Evolutionary conservation across 2,329 filamentous ascomycete genomes (phyloP), one percentile per base, ranked within the genome.

Genomic region (Byssothecium circinans): DNA sequence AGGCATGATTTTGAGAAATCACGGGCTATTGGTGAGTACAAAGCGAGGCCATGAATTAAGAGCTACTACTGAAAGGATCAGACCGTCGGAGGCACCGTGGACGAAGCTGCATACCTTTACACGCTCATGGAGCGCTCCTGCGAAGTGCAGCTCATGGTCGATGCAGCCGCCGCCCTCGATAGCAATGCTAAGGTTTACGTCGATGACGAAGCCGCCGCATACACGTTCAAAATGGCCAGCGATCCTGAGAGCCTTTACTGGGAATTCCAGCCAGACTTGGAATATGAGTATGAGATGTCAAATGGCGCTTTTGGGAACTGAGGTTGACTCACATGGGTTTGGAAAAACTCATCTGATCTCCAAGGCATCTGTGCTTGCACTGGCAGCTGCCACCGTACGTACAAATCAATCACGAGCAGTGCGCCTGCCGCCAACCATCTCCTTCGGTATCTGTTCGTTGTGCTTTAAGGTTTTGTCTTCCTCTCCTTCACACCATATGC

Each of bases 21-120:
- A 90, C 68, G 87, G 87, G 0, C 71, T 91, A 29, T 69, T 90
- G 41, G 67, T 68, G 49, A 27, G 59, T 45, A 27, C n/a, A 18
- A 8, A 20, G 12, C 20, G 17, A 20, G 4, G 12, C 8, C 8
- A 25, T 2, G 10, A 33, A 20, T 22, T 30, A 8, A 4, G n/a
- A 22, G 8, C 33, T 10, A 22, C 39, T 8, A 29, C 30, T 61
- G 19, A 61, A 27, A 8, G 3, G 4, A 7, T 15, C 5, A 70
- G 67, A 88, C 85, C 0, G 86, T 88, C 0, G 87, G 87, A 3
- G 61, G 68, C 6, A 90, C 87, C 0, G 86, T 90, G 2, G 87
- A 90, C 62, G 87, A 90, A 68, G 87, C 87, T 1, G 83, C 83
- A 0, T 90, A 85, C 66, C 67, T 89, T 42, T 87, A 88, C 62